Percentiles rank a stretch among this genome's conserved stretches.
Conservation (phyloP, 2,329 filamentous ascomycete genomes). For the Botrytis hyacinthi region DNA sequence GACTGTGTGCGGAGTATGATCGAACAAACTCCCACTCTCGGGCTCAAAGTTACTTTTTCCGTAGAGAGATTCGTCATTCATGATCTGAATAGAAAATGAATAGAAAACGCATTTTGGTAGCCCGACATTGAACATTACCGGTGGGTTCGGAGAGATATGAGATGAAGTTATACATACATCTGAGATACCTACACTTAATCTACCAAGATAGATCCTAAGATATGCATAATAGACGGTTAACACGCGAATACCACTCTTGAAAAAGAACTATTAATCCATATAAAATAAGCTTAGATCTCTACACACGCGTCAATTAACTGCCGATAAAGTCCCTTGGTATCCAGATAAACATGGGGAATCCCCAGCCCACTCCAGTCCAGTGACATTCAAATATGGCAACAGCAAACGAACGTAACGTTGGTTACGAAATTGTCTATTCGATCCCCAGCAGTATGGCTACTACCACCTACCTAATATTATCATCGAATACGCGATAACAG, state of each 20-base stretch:
- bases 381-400: not conserved
- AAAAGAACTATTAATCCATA: not conserved
- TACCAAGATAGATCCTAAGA: not conserved
- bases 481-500: not conserved
- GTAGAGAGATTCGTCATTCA: not conserved
- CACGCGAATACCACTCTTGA: not conserved
- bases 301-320: not conserved
- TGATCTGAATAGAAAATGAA: not conserved
- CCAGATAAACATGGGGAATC: conserved; percentile 9
- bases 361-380: not conserved
- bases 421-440: not conserved
- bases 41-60: not conserved
- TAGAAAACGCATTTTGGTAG: not conserved
- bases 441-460: not conserved
- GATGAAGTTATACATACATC: not conserved
- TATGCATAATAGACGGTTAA: not conserved
- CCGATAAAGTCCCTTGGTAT: not conserved
- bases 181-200: not conserved
- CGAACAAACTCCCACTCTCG: not conserved
- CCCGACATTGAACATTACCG: not conserved
- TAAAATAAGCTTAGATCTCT: not conserved
- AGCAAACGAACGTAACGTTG: not conserved
- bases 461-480: not conserved
- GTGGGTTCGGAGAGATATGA: not conserved
- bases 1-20: not conserved